Evolutionary conservation across 192 early-diverging fungal genomes (phyloP).

Genomic region (Backusella australiensis): DNA sequence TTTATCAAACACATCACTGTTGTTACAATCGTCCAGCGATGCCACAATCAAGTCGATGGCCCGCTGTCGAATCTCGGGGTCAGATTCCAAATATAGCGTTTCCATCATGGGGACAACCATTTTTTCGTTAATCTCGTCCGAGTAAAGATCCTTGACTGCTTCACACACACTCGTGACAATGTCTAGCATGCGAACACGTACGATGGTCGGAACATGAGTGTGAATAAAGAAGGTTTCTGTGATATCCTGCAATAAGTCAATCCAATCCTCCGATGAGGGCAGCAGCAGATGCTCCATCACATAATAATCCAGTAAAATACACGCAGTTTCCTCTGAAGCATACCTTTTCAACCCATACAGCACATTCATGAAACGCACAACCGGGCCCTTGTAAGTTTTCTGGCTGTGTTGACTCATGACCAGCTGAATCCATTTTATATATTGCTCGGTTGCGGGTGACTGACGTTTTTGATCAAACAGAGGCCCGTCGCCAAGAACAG

Average conservation of each 20-base stretch:
- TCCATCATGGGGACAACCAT: constrained; percentile 49
- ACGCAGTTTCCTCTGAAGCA: constrained; percentile 40
- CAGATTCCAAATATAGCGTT: constrained; percentile 35
- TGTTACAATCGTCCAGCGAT: constrained; percentile 29
- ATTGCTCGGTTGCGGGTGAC: neutral
- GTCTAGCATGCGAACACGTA: constrained; percentile 35
- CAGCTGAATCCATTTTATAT: constrained; percentile 3
- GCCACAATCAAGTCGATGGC: constrained; percentile 40
- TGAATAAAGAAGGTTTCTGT: constrained; percentile 41
- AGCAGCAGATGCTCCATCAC: constrained; percentile 47
- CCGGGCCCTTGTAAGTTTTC: constrained; percentile 30
- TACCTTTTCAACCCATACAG: constrained; percentile 42
- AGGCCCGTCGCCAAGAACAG: neutral
- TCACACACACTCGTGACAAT: constrained; percentile 49
- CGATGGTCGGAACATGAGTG: constrained; percentile 14
- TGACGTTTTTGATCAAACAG: neutral
- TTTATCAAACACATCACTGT: constrained; percentile 31
- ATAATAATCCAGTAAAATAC: constrained; percentile 50
- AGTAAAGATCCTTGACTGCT: constrained; percentile 50
- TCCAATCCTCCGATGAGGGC: constrained; percentile 54
- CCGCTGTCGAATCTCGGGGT: constrained; percentile 31
- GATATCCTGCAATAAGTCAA: constrained; percentile 42
- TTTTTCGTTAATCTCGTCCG: constrained; percentile 37
- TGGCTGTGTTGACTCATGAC: neutral
- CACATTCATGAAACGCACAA: constrained; percentile 45